Evolutionary conservation across 2,329 filamentous ascomycete species (phyloP).

Genomic region (Alternaria alternata): DNA sequence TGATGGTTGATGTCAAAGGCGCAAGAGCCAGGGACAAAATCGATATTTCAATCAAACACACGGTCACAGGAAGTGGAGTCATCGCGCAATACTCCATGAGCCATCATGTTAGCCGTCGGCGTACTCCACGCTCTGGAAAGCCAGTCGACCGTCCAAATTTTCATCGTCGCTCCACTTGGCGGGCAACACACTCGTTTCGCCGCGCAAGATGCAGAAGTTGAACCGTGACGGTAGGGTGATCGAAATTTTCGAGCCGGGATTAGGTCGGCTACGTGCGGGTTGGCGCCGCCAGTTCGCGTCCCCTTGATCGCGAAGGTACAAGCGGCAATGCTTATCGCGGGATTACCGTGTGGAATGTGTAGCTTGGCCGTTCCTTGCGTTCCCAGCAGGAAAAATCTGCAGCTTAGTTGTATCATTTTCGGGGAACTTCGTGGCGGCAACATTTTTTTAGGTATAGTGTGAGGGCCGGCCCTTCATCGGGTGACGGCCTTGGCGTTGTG

Average conservation of each 20-base stretch:
- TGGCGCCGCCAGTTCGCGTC: conserved; percentile 21
- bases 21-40: conserved; percentile 20
- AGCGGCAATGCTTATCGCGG: conserved; percentile 7
- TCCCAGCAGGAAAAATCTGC: conserved; percentile 39
- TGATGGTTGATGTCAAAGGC: conserved; percentile 25
- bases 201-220: conserved; percentile 26
- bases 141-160: conserved; percentile 39
- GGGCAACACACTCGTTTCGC: conserved; percentile 25
- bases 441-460: conserved; percentile 19
- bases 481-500: conserved; percentile 23
- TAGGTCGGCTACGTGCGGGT: conserved; percentile 37
- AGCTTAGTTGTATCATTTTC: conserved; percentile 22
- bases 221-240: conserved; percentile 31
- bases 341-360: conserved; percentile 11
- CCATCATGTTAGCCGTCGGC: conserved; percentile 33
- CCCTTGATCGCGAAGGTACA: conserved; percentile 17
- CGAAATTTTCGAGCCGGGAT: conserved; percentile 36
- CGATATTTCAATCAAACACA: conserved; percentile 35
- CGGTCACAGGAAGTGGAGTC: conserved; percentile 25
- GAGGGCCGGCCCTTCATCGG: conserved; percentile 40
- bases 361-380: conserved; percentile 18
- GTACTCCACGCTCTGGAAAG: conserved; percentile 37
- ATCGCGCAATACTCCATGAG: conserved; percentile 24
- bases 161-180: conserved; percentile 44
- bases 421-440: conserved; percentile 25